Base-by-base conservation (phyloP, 2,329 filamentous ascomycete genomes). In the Penicillium rolfsii region DNA sequence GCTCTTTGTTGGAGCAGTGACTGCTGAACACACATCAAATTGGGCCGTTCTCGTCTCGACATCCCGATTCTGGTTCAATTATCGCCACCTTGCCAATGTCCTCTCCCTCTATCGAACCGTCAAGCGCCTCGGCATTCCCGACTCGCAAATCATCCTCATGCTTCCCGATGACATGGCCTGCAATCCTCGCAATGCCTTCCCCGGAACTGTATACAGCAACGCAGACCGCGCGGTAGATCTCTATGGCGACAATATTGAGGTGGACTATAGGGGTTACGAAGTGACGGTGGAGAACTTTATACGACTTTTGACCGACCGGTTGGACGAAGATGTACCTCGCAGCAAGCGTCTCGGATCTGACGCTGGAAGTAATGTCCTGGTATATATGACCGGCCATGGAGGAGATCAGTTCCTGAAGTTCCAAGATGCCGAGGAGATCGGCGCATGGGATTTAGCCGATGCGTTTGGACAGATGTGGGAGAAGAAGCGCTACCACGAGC, bases 401-500 rank as follows among this genome's bases (percentile, higher is more conserved):
- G 95, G 95, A 19, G 97, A 98, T 75, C 93, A 97, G 79, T 99
- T 99, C 71, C 80, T 99, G 61, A 99, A 99, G 77, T 99, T 99
- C 73, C 95, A 99, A 77, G 95, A 99, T 70, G 91, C 93, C 6
- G 95, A 99, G 77, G 95, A 99, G 79, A 98, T 99, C 67, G 93
- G 92, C 58, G 93, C 93, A 0, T 97, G 96, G 76, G 95, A 99
- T 79, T 82, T 99, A 59, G 95, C 96, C 5, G 92, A 99, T 77
- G 95, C 95, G 0, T 98, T 99, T 76, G 93, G 96, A 78, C 94
- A 99, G 82, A 99, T 99, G 95, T 97, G 93, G 91, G 95, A 99
- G 84, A 99, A 99, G 87, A 96, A 96, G 82, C 89, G 95, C 82
- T 99, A 98, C 78, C 91, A 98, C 76, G 95, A 99, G 79, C 88